Base-by-base conservation (phyloP, 345 rosid species). In the rapeseed (Brassica napus) region DNA sequence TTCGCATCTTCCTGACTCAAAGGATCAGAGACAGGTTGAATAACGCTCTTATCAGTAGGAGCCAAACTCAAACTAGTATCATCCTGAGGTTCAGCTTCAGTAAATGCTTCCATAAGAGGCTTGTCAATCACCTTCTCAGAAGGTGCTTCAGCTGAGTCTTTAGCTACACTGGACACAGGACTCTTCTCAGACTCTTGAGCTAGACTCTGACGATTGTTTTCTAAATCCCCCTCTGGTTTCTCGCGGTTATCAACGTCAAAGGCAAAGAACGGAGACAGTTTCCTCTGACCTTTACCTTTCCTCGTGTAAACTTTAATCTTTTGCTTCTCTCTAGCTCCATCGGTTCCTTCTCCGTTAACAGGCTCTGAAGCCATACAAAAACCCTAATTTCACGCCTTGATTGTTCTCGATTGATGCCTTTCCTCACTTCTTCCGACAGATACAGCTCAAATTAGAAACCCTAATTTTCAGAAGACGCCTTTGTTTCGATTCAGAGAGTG, bases 301-400 rank as follows among this genome's bases (percentile, higher is more conserved):
- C 99, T 86, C 18, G 85, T 89, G 73, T 95, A 95, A 12, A 95
- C 99, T 80, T 82, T 94, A 49, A 80, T 86, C 73, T 86, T 89
- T 83, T 81, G 91, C 84, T 85, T 93, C 86, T 91, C 94, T 75
- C 85, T 87, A 8, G 82, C 82, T 28, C 85, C 97, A 81, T 84
- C 89, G 68, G 80, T 86, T 78, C 85, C 92, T 16, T 84, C 95
- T 79, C 89, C 94, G 49, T 81, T 91, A 77, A 82, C 82, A 80
- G 90, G 85, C 90, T 85, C 97, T 73, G 98, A 95, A 86, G 97
- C 99, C 99, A 93, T 95, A 83, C 97, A 42, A 35, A 83, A 89
- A 83, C 91, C 90, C 87, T 79, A 85, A 81, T 65, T 77, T 16
- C 47, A 37, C 26, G 61, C 6, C 28, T 60, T 55, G 26, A 2